Percentiles rank a stretch among this genome's conserved stretches.
phyloP scores from a whole-genome alignment of 2,329 filamentous ascomycete genomes.

The Pseudomassariella vexata region DNA sequence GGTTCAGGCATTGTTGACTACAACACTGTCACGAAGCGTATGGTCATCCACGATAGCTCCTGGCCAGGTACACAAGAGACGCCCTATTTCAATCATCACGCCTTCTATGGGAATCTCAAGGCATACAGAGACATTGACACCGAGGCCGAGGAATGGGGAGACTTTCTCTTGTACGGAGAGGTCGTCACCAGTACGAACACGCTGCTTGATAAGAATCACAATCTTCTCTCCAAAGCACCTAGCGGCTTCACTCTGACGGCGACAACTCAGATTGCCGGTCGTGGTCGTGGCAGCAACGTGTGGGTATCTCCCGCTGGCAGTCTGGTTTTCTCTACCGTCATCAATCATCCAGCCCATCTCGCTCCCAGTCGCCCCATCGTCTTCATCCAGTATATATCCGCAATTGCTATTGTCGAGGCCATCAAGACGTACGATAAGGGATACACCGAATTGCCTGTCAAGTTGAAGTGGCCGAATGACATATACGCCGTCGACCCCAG shows the following conservation, averaged over 20 bases:
- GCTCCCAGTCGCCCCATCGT: constrained; percentile 72
- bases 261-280: constrained; percentile 79
- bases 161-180: constrained; percentile 77
- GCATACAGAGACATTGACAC: constrained; percentile 56
- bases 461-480: constrained; percentile 97
- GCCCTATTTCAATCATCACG: constrained; percentile 78
- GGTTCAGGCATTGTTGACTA: constrained; percentile 74
- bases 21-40: constrained; percentile 63
- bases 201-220: constrained; percentile 82
- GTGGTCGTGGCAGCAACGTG: constrained; percentile 85
- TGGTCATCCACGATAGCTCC: constrained; percentile 64
- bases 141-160: constrained; percentile 65
- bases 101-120: constrained; percentile 68
- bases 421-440: constrained; percentile 73
- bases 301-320: constrained; percentile 88
- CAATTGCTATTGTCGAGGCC: constrained; percentile 79
- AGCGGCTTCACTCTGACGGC: constrained; percentile 84
- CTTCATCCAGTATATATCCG: constrained; percentile 90
- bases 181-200: constrained; percentile 94
- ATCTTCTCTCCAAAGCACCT: constrained; percentile 69
- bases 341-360: constrained; percentile 75
- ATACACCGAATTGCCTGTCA: constrained; percentile 71
- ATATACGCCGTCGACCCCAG: constrained; percentile 70
- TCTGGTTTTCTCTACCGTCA: constrained; percentile 81
- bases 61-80: constrained; percentile 69